Evolutionary conservation across 805 yeast genomes (phyloP).

Genomic region (Grigorovia yakushimaensis): DNA sequence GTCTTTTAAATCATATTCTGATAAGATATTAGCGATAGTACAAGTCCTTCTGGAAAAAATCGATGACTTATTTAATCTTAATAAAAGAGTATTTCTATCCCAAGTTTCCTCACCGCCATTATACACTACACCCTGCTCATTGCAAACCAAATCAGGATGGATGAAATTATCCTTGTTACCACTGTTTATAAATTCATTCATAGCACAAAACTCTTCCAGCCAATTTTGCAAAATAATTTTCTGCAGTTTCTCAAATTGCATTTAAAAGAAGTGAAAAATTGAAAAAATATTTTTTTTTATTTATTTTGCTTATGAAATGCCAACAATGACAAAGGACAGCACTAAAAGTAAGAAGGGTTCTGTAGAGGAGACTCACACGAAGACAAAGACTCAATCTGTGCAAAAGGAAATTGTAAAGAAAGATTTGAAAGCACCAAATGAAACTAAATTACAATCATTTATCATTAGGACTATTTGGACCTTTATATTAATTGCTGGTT

Average conservation of each 20-base stretch:
- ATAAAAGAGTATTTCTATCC: background rate
- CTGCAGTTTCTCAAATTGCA: too few species aligned
- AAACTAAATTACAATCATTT: slow-evolving; percentile 34
- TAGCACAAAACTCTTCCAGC: too few species aligned
- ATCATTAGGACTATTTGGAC: slow-evolving; percentile 89
- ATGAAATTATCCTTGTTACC: background rate
- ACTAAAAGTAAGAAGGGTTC: background rate
- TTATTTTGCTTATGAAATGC: background rate
- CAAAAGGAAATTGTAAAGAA: background rate
- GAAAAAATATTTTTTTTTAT: too few species aligned
- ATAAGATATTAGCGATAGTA: slow-evolving; percentile 1
- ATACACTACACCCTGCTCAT: background rate
- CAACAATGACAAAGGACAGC: background rate
- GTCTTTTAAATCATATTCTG: background rate
- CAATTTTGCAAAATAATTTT: too few species aligned
- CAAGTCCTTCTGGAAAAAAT: background rate
- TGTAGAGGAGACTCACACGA: background rate
- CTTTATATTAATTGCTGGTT: slow-evolving; percentile 72
- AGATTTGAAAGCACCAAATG: slow-evolving; percentile 5
- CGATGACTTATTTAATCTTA: background rate
- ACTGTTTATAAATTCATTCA: background rate
- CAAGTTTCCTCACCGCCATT: background rate
- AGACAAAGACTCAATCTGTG: background rate
- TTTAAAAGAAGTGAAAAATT: too few species aligned
- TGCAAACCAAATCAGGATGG: background rate